These are phyloP conservation scores for Talaromyces sp. DNA, from an alignment of 2,329 filamentous ascomycete genomes.

Conservation along the genomic window DNA sequence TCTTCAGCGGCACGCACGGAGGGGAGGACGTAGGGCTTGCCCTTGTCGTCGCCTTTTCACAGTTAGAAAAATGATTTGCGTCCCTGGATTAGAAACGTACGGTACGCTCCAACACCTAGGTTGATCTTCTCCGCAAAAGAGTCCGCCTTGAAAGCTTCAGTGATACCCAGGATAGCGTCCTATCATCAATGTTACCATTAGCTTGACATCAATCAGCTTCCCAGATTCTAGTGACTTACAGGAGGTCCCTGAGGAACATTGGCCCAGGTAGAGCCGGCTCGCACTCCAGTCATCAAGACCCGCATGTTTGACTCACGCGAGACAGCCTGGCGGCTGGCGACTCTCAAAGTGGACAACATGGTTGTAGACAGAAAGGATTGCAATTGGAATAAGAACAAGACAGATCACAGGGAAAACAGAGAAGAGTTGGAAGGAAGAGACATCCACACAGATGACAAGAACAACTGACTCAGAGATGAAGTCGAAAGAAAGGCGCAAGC, in stretches of 20 bases:
- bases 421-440: background rate
- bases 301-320: conserved; percentile 39
- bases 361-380: conserved; percentile 8
- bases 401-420: background rate
- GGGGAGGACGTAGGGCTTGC: conserved; percentile 96
- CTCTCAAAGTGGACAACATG: conserved; percentile 48
- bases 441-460: background rate
- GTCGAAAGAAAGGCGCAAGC: background rate
- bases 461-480: background rate
- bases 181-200: conserved; percentile 20
- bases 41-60: conserved; percentile 69
- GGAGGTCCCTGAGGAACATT: conserved; percentile 91
- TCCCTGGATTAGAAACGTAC: conserved; percentile 41
- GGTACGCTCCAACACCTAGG: conserved; percentile 95
- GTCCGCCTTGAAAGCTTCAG: conserved; percentile 98
- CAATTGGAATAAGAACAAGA: background rate
- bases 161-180: conserved; percentile 60
- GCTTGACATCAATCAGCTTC: background rate
- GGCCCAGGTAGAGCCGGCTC: conserved; percentile 79
- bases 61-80: background rate
- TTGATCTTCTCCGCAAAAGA: conserved; percentile 95
- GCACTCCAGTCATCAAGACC: conserved; percentile 43
- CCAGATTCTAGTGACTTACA: conserved; percentile 58
- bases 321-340: conserved; percentile 41
- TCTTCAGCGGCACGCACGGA: conserved; percentile 87